Conservation (phyloP, 2,329 filamentous ascomycete species). For the Zymoseptoria tritici region DNA sequence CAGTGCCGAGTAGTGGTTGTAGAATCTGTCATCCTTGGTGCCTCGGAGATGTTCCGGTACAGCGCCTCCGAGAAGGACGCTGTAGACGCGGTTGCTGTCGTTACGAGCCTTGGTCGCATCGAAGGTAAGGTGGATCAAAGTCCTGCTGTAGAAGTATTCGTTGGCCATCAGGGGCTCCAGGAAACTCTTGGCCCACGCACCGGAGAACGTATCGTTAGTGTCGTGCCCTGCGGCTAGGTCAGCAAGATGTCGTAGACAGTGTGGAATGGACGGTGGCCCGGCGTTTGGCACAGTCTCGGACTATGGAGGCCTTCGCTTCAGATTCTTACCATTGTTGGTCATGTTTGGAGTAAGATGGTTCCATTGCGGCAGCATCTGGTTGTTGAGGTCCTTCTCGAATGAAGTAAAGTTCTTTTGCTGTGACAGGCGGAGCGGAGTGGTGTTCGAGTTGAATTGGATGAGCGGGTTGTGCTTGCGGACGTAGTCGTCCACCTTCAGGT, state of each 20-base stretch:
- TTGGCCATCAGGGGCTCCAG: slow-evolving; percentile 63
- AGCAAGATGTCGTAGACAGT: too few relatives aligned
- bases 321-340: slow-evolving; percentile 59
- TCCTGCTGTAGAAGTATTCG: slow-evolving; percentile 65
- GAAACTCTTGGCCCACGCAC: slow-evolving; percentile 60
- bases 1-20: slow-evolving; percentile 43
- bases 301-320: too few relatives aligned
- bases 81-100: slow-evolving; percentile 60
- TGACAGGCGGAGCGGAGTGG: slow-evolving; percentile 51
- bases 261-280: too few relatives aligned
- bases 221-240: slow-evolving; percentile 49
- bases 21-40: slow-evolving; percentile 58
- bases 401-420: slow-evolving; percentile 66
- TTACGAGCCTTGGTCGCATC: slow-evolving; percentile 66
- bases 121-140: slow-evolving; percentile 67
- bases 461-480: slow-evolving; percentile 64
- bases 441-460: slow-evolving; percentile 58
- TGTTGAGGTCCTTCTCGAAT: slow-evolving; percentile 61
- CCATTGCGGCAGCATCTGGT: slow-evolving; percentile 61
- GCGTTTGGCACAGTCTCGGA: too few relatives aligned
- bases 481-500: slow-evolving; percentile 61
- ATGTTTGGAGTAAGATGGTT: slow-evolving; percentile 64
- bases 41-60: slow-evolving; percentile 57
- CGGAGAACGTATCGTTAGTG: slow-evolving; percentile 52
- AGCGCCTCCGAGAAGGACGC: slow-evolving; percentile 67